Evolutionary conservation across 148 eudicot species (phyloP), one percentile per base, ranked within the genome.

Genomic region (Bassia scoparia): DNA sequence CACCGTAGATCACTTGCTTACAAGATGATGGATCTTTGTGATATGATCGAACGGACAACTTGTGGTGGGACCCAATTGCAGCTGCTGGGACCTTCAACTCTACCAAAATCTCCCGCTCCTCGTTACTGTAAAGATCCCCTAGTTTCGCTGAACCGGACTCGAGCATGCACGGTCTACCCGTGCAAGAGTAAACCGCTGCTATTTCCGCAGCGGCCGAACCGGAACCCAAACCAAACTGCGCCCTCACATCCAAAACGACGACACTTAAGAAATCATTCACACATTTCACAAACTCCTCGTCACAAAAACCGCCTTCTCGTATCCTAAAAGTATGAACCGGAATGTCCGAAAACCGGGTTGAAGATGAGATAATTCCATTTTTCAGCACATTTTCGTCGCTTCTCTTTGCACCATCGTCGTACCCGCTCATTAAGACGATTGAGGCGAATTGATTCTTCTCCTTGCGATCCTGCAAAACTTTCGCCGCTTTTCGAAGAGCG

Each of bases 381-480:
- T 16, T 60, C 27, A 24, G 2, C 24, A 52, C 24, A 2, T 18
- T 18, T n/a, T 7, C 7, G 16, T 61, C n/a, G n/a, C n/a, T n/a
- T n/a, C n/a, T n/a, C n/a, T 61, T 48, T 0, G 10, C 21, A 5
- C 18, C 17, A 0, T 76, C 78, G 59, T 80, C 80, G 4, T 52
- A 81, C 4, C 83, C 81, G 74, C 89, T 85, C 18, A 91, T 78
- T 3, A 91, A 16, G 34, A 94, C 38, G 9, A 94, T 87, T 58
- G 84, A 80, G 0, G 93, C 86, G 20, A 74, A 80, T 11, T 88
- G 89, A 33, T 88, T 89, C 18, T 54, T 79, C 64, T 89, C 97
- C 49, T 91, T 83, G 2, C 98, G 91, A 56, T 94, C 98, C 21
- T 91, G 90, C 8, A 94, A 53, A 0, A 94, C 91, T 65, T 91